These are phyloP conservation scores for Claviceps arundinis DNA, from an alignment of 2,329 filamentous ascomycete genomes.

Conservation along the genomic window DNA sequence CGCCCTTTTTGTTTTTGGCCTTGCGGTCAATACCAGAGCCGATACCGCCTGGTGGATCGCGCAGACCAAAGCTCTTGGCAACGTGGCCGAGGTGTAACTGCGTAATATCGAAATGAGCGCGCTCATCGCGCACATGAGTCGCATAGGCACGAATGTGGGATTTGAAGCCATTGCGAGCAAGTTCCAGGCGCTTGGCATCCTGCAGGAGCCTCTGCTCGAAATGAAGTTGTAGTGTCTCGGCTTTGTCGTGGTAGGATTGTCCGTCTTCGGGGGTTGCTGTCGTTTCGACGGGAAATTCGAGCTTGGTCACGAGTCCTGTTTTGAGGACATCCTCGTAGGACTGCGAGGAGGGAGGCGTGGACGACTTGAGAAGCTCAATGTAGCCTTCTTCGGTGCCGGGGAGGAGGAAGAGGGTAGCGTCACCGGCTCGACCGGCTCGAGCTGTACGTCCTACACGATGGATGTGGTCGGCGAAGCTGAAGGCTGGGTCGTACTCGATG, in stretches of 20 bases:
- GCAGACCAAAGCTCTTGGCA: conserved; percentile 82
- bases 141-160: conserved; percentile 91
- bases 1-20: conserved; percentile 22
- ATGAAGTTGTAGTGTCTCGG: conserved; percentile 45
- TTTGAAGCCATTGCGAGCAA: conserved; percentile 75
- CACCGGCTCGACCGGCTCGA: conserved; percentile 76
- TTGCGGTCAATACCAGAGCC: conserved; percentile 40
- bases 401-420: conserved; percentile 78
- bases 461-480: conserved; percentile 83
- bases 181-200: conserved; percentile 57
- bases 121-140: conserved; percentile 77
- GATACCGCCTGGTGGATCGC: conserved; percentile 80
- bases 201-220: conserved; percentile 46
- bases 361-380: conserved; percentile 52
- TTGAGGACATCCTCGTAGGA: conserved; percentile 45
- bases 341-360: conserved; percentile 34
- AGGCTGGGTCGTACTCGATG: conserved; percentile 91
- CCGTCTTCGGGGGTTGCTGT: conserved; percentile 32
- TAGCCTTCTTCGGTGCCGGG: conserved; percentile 91
- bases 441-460: conserved; percentile 92
- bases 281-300: conserved; percentile 59
- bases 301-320: conserved; percentile 47
- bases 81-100: conserved; percentile 83
- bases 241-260: conserved; percentile 33
- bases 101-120: conserved; percentile 81